These are phyloP conservation scores for Ogataea trehaloabstinens DNA, from an alignment of 805 yeast genomes.

Conservation along the genomic window DNA sequence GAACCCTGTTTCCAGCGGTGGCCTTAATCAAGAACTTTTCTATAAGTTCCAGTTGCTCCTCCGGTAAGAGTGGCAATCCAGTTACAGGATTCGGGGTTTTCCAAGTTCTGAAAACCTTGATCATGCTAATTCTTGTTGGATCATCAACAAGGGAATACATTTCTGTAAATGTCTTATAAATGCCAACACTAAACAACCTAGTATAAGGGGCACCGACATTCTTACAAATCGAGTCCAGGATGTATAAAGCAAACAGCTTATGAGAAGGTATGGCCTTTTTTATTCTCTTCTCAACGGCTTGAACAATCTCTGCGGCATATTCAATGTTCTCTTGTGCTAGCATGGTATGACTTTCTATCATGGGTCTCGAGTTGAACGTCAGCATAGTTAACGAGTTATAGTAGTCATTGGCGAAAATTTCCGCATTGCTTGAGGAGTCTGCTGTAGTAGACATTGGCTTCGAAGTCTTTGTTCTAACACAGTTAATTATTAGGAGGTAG, in stretches of 20 bases:
- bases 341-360: constrained; percentile 78
- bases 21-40: constrained; percentile 70
- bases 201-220: constrained; percentile 89
- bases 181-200: constrained; percentile 65
- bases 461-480: background rate
- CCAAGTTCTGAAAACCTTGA: constrained; percentile 87
- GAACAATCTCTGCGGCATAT: constrained; percentile 73
- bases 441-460: background rate
- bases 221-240: constrained; percentile 89
- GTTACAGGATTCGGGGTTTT: constrained; percentile 60
- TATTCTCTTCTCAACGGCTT: constrained; percentile 72
- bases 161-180: constrained; percentile 68
- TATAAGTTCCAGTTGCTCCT: constrained; percentile 64
- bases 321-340: constrained; percentile 83
- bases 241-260: constrained; percentile 79
- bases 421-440: constrained; percentile 6
- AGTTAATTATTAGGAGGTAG: background rate
- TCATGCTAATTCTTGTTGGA: constrained; percentile 66
- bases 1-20: constrained; percentile 39
- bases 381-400: constrained; percentile 67
- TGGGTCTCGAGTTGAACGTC: constrained; percentile 86
- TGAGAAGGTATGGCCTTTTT: constrained; percentile 76
- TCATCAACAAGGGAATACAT: constrained; percentile 81
- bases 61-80: constrained; percentile 70
- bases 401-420: constrained; percentile 57